Evolutionary conservation across 2,329 filamentous ascomycete species (phyloP).

Genomic region (Penicillium sp.): DNA sequence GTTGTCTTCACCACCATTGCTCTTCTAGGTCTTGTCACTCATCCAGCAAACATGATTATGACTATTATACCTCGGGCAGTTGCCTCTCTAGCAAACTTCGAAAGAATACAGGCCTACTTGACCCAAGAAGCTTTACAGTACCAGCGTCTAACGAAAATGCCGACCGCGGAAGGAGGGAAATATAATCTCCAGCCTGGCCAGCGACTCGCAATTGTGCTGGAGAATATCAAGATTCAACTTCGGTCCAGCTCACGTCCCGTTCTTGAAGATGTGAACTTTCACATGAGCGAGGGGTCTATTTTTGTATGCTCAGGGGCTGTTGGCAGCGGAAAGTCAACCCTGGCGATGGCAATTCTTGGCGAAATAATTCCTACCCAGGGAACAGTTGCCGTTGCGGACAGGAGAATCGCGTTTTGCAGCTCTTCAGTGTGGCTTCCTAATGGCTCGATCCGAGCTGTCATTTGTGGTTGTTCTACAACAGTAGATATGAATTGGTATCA

Average conservation of each 20-base stretch:
- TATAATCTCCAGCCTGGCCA: too few relatives aligned
- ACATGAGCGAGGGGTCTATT: not conserved
- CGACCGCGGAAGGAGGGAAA: too few relatives aligned
- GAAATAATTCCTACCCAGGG: not conserved
- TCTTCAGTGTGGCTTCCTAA: conserved; percentile 8
- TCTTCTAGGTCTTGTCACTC: conserved; percentile 13
- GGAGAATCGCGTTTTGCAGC: not conserved
- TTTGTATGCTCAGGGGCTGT: conserved; percentile 3
- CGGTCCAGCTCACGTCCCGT: too few relatives aligned
- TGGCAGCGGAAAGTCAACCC: conserved; percentile 8
- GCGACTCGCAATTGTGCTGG: too few relatives aligned
- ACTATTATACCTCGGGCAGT: conserved; percentile 11
- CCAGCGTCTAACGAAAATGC: too few relatives aligned
- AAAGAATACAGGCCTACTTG: not conserved
- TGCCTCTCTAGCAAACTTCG: conserved; percentile 11
- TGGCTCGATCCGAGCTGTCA: conserved; percentile 7
- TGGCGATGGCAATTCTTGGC: conserved; percentile 5
- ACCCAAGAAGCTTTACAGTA: too few relatives aligned
- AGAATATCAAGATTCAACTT: too few relatives aligned
- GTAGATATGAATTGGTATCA: conserved; percentile 10
- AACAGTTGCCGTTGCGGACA: not conserved
- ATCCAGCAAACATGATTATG: conserved; percentile 17
- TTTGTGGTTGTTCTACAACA: not conserved
- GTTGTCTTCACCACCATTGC: conserved; percentile 10
- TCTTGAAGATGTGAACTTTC: not conserved